Evolutionary conservation across 1,139 yeast species (phyloP).

Genomic region (Nakaseomyces bracarensis): DNA sequence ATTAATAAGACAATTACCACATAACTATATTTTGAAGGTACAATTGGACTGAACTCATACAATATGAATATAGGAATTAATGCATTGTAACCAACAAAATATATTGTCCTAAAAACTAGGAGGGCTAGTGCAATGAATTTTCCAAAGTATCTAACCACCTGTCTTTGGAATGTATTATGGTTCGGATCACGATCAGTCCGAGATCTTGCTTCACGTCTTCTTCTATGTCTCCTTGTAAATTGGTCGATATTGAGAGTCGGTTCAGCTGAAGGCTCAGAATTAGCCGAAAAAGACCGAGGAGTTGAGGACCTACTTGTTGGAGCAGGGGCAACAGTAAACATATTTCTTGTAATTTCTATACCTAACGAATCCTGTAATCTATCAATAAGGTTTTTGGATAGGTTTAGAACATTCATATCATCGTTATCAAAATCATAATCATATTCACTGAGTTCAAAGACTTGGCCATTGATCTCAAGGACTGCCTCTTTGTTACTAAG

Average conservation of each 20-base stretch:
- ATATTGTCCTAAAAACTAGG: constrained; percentile 15
- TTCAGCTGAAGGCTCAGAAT: not conserved
- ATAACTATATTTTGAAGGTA: constrained; percentile 17
- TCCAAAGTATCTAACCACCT: constrained; percentile 3
- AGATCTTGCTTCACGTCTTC: not conserved
- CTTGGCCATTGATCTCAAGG: constrained; percentile 10
- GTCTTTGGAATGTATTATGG: not conserved
- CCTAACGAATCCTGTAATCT: not conserved
- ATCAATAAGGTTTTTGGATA: constrained; percentile 3
- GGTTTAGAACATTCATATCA: not conserved
- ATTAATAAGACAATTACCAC: constrained; percentile 15
- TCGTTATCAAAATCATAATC: constrained; percentile 11
- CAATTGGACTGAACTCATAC: constrained; percentile 16
- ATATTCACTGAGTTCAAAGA: not conserved
- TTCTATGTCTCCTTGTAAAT: not conserved
- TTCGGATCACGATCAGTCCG: not conserved
- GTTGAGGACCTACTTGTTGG: not conserved
- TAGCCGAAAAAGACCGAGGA: not conserved
- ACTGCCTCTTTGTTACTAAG: constrained; percentile 12
- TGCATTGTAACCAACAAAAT: constrained; percentile 20
- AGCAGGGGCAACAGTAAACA: constrained; percentile 1
- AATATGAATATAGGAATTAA: constrained; percentile 19
- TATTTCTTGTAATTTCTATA: constrained; percentile 4
- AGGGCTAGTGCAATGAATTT: constrained; percentile 1
- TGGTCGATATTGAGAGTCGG: not conserved